A percentile compares a stretch with the other conserved stretches of the same genome.
These are phyloP conservation scores for Musa balbisiana DNA, from an alignment of 202 grass and related monocot genomes.

Conservation along the genomic window DNA sequence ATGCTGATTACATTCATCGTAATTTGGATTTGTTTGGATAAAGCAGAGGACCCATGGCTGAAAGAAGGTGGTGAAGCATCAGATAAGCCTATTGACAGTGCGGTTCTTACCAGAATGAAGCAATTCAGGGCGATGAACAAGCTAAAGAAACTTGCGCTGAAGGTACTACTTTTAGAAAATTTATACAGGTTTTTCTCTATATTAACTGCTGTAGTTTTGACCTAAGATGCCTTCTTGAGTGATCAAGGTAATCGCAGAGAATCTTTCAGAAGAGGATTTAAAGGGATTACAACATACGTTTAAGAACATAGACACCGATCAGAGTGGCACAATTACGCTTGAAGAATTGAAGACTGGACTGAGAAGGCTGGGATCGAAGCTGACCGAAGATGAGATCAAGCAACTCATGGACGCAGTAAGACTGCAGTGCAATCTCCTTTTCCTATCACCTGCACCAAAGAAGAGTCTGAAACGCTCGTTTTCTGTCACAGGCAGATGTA, in stretches of 20 bases:
- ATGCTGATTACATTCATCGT: background rate
- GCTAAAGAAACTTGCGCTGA: conserved; percentile 72
- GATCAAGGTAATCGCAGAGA: conserved; percentile 69
- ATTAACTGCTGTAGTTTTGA: background rate
- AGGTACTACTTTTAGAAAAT: conserved; percentile 23
- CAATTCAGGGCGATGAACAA: conserved; percentile 96
- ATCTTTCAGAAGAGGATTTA: conserved; percentile 48
- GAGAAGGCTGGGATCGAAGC: conserved; percentile 49
- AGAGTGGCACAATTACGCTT: conserved; percentile 67
- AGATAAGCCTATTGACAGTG: conserved; percentile 69
- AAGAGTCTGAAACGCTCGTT: conserved; percentile 4
- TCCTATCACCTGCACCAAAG: background rate
- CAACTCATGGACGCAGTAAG: conserved; percentile 85
- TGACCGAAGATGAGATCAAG: conserved; percentile 52
- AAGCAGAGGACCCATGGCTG: conserved; percentile 74
- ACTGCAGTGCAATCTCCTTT: conserved; percentile 22
- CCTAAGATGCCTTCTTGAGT: background rate
- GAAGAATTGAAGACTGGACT: conserved; percentile 71
- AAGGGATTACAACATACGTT: conserved; percentile 81
- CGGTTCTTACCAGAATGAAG: conserved; percentile 79
- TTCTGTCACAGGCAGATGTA: conserved; percentile 56
- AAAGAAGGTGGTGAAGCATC: conserved; percentile 54
- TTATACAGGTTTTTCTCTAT: background rate
- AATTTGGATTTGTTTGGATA: background rate
- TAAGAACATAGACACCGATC: conserved; percentile 87